phyloP scores from a whole-genome alignment of 2,329 filamentous ascomycete species.

The Colletotrichum somersetense region DNA sequence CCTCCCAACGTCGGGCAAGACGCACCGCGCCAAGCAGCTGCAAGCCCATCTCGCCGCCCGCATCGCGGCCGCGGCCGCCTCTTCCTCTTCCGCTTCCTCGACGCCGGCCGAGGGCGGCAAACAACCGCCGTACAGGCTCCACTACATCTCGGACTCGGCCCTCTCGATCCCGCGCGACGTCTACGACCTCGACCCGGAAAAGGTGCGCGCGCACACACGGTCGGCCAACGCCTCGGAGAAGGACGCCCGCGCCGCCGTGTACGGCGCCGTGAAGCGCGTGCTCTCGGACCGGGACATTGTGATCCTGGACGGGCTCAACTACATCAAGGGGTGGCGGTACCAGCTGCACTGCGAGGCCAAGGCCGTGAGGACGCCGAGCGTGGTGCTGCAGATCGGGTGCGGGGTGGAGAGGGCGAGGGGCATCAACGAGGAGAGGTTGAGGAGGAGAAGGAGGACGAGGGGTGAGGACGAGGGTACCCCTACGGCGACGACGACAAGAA shows the following conservation, averaged over 20 bases:
- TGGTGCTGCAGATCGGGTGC: conserved; percentile 76
- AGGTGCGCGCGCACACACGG: conserved; percentile 69
- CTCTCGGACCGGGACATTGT: conserved; percentile 81
- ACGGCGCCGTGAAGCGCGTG: conserved; percentile 82
- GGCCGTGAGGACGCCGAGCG: conserved; percentile 80
- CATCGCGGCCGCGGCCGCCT: conserved; percentile 57
- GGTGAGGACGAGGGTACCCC: conserved; percentile 33
- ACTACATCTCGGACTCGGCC: conserved; percentile 80
- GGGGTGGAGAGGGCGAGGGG: conserved; percentile 62
- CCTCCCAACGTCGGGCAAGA: conserved; percentile 77
- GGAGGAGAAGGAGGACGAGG: conserved; percentile 49
- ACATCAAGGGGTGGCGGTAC: conserved; percentile 92
- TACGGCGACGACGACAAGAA: background rate
- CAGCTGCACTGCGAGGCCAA: conserved; percentile 89
- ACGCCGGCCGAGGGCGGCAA: background rate
- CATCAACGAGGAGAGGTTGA: conserved; percentile 72
- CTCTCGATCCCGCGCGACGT: conserved; percentile 77
- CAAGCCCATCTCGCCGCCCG: conserved; percentile 72
- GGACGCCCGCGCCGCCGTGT: conserved; percentile 81
- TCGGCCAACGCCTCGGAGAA: conserved; percentile 84
- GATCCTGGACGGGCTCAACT: conserved; percentile 84
- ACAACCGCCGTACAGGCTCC: conserved; percentile 69
- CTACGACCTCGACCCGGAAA: conserved; percentile 72
- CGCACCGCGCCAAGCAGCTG: conserved; percentile 75
- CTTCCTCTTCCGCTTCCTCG: conserved; percentile 44